phyloP scores from a whole-genome alignment of 257 asterid genomes.

The Scutellaria baicalensis region DNA sequence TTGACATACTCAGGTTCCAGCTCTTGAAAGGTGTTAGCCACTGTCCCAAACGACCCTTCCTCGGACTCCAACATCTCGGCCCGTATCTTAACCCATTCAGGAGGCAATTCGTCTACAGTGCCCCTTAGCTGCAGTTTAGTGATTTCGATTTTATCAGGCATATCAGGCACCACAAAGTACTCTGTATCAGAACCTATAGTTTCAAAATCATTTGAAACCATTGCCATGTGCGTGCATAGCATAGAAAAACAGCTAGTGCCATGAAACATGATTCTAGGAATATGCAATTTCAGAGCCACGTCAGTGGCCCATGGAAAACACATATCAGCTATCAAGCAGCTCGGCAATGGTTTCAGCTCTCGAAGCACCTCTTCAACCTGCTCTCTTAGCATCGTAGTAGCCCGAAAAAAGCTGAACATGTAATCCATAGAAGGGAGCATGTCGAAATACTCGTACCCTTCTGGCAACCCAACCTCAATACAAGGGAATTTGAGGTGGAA shows the following conservation, averaged over 20 bases:
- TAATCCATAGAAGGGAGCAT: slow-evolving; percentile 11
- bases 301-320: slow-evolving; percentile 31
- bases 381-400: slow-evolving; percentile 9
- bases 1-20: slow-evolving; percentile 17
- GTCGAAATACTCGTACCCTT: slow-evolving; percentile 33
- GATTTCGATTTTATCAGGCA: slow-evolving; percentile 40
- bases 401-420: slow-evolving; percentile 14
- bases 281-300: slow-evolving; percentile 13
- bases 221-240: slow-evolving; percentile 10
- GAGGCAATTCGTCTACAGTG: not conserved
- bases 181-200: slow-evolving; percentile 21
- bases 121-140: slow-evolving; percentile 42
- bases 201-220: slow-evolving; percentile 8
- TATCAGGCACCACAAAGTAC: slow-evolving; percentile 36
- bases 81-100: slow-evolving; percentile 10
- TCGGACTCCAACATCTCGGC: not conserved
- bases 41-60: slow-evolving; percentile 13
- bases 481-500: slow-evolving; percentile 24
- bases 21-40: slow-evolving; percentile 22
- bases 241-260: slow-evolving; percentile 52
- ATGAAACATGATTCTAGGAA: slow-evolving; percentile 40
- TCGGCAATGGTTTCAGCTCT: slow-evolving; percentile 16
- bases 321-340: slow-evolving; percentile 36
- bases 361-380: slow-evolving; percentile 15
- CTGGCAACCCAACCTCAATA: slow-evolving; percentile 30